Percentiles rank a stretch among this genome's conserved stretches.
phyloP scores from a whole-genome alignment of 345 rosid genomes.

The Eutrema japonicum region DNA sequence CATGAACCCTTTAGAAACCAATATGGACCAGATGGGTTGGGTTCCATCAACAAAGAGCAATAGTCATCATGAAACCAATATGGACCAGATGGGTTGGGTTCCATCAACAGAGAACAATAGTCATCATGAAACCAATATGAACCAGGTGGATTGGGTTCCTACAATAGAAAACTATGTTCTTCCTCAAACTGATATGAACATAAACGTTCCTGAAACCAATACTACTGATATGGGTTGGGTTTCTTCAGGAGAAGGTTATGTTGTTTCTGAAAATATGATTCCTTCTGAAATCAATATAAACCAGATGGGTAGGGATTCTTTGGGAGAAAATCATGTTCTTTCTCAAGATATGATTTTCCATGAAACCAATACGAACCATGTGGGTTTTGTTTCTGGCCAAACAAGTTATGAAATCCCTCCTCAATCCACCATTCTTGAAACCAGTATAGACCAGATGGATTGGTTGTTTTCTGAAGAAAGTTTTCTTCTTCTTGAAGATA shows the following conservation, averaged over 20 bases:
- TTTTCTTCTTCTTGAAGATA: background rate
- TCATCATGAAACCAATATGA: background rate
- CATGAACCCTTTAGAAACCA: background rate
- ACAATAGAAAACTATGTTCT: background rate
- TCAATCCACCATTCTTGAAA: background rate
- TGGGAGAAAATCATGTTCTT: background rate
- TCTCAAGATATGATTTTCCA: background rate
- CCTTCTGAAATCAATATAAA: background rate
- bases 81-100: background rate
- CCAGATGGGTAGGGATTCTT: background rate
- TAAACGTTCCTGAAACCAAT: background rate
- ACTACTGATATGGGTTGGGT: background rate
- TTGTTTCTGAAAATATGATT: background rate
- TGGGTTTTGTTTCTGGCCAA: background rate
- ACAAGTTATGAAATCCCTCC: background rate
- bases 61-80: background rate
- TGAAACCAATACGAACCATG: background rate
- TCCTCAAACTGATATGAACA: background rate
- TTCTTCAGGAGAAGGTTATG: background rate
- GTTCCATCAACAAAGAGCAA: no score
- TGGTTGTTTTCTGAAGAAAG: background rate
- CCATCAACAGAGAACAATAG: no score
- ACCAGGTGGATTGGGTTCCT: conserved; percentile 8
- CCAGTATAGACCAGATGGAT: background rate
- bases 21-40: background rate